Evolutionary conservation across 352 stramenopile genomes (phyloP).

Genomic region (Pythium myriotylum): DNA sequence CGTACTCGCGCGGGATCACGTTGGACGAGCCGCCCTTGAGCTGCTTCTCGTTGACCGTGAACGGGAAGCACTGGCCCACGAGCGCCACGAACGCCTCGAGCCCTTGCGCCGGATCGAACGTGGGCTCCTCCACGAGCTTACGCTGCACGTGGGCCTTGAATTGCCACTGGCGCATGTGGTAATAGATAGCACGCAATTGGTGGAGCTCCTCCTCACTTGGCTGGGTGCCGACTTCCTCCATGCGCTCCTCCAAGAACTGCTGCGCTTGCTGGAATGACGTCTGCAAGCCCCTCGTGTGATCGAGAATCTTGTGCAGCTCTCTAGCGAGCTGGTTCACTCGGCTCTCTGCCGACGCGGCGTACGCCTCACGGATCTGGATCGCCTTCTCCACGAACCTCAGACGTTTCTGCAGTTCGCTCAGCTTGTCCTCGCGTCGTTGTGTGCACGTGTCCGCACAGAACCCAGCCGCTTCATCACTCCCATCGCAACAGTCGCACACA

Average conservation of each 20-base stretch:
- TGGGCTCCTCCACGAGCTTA: conserved; percentile 40
- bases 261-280: conserved; percentile 36
- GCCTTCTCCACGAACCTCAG: conserved; percentile 34
- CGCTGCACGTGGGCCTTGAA: conserved; percentile 57
- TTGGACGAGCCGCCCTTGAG: conserved; percentile 75
- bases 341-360: conserved; percentile 23
- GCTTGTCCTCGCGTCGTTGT: neutral
- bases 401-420: neutral
- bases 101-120: conserved; percentile 46
- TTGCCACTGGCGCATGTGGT: conserved; percentile 48
- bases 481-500: conserved; percentile 99
- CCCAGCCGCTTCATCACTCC: conserved; percentile 83
- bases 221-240: conserved; percentile 28
- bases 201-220: conserved; percentile 34
- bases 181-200: conserved; percentile 50
- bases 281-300: conserved; percentile 25
- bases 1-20: conserved; percentile 61
- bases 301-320: conserved; percentile 33
- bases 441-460: conserved; percentile 49
- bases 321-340: conserved; percentile 19
- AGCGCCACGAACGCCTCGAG: conserved; percentile 60
- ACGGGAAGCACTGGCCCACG: conserved; percentile 71
- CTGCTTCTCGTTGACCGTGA: conserved; percentile 67
- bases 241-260: conserved; percentile 21
- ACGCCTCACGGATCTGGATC: conserved; percentile 25